Base-by-base conservation (phyloP, 768 basidiomycete species). In the Brasilioporus rufonigricans region DNA sequence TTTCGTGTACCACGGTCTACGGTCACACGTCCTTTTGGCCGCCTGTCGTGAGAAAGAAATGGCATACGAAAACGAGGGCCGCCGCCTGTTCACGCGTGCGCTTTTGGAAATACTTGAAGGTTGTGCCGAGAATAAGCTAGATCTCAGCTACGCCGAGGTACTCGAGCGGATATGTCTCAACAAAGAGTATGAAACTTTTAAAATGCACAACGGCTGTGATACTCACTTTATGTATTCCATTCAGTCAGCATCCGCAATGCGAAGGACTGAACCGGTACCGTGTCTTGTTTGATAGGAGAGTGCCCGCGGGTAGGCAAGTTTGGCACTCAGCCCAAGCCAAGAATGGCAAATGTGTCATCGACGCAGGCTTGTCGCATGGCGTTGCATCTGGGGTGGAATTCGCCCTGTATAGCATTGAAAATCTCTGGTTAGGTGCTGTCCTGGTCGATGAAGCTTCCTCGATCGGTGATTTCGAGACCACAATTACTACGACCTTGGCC, bases 1-100 rank as follows among this genome's bases (percentile, higher is more conserved):
- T 13, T 71, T 72, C 44, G 53, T 59, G 1, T 61, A 66, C 32
- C 63, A 65, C 41, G 71, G 68, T 40, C 65, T 70, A 23, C 68
- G 61, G 3, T 77, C 76, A 0, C 75, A 77, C 57, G 65, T 78
- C n/a, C n/a, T n/a, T n/a, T n/a, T n/a, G n/a, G n/a, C n/a, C n/a
- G n/a, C n/a, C n/a, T n/a, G n/a, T n/a, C 29, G 67, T 1, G 60
- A 68, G 11, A 61, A 71, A 8, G 70, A 76, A 48, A 36, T 55
- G 0, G 77, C 77, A 1, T 55, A 54, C 19, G 70, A 72, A 50
- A 5, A 47, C 12, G 18, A 53, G 1, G 56, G 56, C 1, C 61
- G 55, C 7, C 71, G 70, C 12, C 56, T 44, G 13, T 73, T 73
- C 52, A 71, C 68, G 0, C 23, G n/a, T 2, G 62, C 58, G 9